Evolutionary conservation across 768 basidiomycete species (phyloP).

Genomic region (Naganishia onofrii): DNA sequence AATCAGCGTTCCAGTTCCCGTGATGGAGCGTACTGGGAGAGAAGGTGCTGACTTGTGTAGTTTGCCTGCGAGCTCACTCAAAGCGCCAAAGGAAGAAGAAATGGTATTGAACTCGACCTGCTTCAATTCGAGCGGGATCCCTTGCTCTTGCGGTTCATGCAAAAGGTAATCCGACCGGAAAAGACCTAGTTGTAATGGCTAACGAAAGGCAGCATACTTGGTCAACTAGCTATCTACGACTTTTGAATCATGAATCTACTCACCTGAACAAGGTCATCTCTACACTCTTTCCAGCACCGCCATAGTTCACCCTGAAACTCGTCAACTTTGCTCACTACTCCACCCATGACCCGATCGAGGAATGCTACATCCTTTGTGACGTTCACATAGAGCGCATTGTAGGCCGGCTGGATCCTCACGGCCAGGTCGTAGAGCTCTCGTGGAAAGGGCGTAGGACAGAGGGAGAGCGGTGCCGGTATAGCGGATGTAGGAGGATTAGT

Average conservation of each 20-base stretch:
- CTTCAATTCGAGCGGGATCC: constrained; percentile 59
- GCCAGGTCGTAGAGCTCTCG: constrained; percentile 67
- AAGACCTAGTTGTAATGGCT: constrained; percentile 83
- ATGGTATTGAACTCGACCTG: constrained; percentile 99
- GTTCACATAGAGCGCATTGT: constrained; percentile 81
- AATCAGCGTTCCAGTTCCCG: neutral
- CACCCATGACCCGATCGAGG: constrained; percentile 79
- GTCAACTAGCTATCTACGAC: constrained; percentile 12
- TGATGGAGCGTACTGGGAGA: neutral
- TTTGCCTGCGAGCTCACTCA: constrained; percentile 56
- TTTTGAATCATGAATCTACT: constrained; percentile 26
- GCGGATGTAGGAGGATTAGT: constrained; percentile 58
- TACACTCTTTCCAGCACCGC: constrained; percentile 75
- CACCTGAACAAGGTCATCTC: constrained; percentile 65
- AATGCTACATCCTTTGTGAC: constrained; percentile 76
- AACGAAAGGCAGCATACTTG: neutral
- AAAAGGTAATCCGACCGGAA: constrained; percentile 94
- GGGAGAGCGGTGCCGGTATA: constrained; percentile 83
- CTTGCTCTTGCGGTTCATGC: constrained; percentile 56
- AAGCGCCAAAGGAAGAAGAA: constrained; percentile 79
- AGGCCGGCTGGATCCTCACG: constrained; percentile 66
- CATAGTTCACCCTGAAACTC: constrained; percentile 82
- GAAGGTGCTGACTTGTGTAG: constrained; percentile 66
- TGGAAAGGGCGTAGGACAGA: constrained; percentile 86
- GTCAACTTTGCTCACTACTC: constrained; percentile 78